Evolutionary conservation across 805 yeast genomes (phyloP), one percentile per base, ranked within the genome.

Genomic region (Candida namnaoensis): DNA sequence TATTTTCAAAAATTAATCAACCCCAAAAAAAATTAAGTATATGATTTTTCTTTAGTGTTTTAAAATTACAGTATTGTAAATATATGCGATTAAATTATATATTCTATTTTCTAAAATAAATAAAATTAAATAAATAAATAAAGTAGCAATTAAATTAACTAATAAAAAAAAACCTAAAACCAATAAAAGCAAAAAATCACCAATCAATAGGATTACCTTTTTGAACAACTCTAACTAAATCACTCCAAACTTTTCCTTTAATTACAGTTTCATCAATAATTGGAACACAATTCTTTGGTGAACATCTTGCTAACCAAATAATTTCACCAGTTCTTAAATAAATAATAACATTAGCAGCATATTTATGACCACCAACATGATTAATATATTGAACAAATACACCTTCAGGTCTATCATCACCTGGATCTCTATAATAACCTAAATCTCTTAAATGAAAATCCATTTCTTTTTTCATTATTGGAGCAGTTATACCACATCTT

Each of bases 351-450:
- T 91, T 91, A 3, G 97, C 97, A 1, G 93, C 88, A 61, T 69
- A 93, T 60, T 93, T 93, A 63, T 91, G 99, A 5, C 98, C 98
- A 7, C 99, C 99, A 26, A 91, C 84, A 60, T 91, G 99, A 54
- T 86, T 88, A 28, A 84, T 74, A 51, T 60, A 88, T 2, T 73
- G 67, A 3, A 88, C 87, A 6, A 67, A 65, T 1, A 82, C 86
- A 7, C 97, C 98, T 30, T 71, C 80, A 0, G 85, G 78, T 41
- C 88, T 71, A 38, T 69, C 71, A 58, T 90, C 97, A 11, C 84
- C 82, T 28, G 65, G 58, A 59, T 91, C 97, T 53, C 98, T 71
- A 50, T 77, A 76, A 14, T 85, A 64, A 4, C 80, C 95, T 32
- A 74, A 66, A 5, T 85, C 86, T 44, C 95, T 68, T 36, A 91